phyloP scores from a whole-genome alignment of 2,329 filamentous ascomycete genomes.

The Penicillium palitans region DNA sequence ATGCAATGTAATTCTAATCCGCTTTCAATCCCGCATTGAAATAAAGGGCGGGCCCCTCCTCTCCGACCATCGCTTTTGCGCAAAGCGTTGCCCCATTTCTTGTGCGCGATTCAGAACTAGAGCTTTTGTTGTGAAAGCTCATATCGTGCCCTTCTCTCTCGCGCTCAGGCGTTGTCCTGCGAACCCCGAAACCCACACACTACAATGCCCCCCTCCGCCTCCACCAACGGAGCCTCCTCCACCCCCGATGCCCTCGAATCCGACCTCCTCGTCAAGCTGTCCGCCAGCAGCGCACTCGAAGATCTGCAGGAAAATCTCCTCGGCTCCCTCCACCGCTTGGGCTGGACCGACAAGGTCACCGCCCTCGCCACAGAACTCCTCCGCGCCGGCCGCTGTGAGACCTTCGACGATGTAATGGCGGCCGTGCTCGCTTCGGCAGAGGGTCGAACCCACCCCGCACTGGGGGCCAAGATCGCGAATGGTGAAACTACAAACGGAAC shows the following conservation, averaged over 20 bases:
- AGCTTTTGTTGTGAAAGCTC: background rate
- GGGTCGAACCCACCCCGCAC: constrained; percentile 34
- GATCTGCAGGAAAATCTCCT: constrained; percentile 57
- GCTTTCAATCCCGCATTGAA: constrained; percentile 8
- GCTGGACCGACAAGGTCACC: constrained; percentile 60
- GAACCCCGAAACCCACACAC: background rate
- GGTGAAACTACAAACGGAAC: constrained; percentile 21
- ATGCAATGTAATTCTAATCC: constrained; percentile 15
- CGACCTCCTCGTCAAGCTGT: constrained; percentile 47
- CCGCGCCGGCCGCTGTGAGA: constrained; percentile 58
- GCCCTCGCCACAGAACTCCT: constrained; percentile 57
- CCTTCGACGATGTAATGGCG: constrained; percentile 57
- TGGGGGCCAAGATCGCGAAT: constrained; percentile 25
- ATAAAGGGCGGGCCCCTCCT: constrained; percentile 12
- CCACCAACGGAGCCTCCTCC: constrained; percentile 22
- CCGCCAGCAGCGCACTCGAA: constrained; percentile 52
- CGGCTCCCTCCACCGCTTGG: constrained; percentile 56
- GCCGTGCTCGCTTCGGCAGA: constrained; percentile 52
- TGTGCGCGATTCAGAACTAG: constrained; percentile 1
- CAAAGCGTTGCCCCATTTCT: constrained; percentile 1
- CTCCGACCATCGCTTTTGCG: constrained; percentile 6
- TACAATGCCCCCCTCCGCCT: constrained; percentile 25
- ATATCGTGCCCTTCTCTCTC: background rate
- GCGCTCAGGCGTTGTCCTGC: background rate
- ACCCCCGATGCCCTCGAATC: constrained; percentile 45